These are phyloP conservation scores for Fraxinus sp. DNA, from an alignment of 305 asterid species.

Conservation along the genomic window DNA sequence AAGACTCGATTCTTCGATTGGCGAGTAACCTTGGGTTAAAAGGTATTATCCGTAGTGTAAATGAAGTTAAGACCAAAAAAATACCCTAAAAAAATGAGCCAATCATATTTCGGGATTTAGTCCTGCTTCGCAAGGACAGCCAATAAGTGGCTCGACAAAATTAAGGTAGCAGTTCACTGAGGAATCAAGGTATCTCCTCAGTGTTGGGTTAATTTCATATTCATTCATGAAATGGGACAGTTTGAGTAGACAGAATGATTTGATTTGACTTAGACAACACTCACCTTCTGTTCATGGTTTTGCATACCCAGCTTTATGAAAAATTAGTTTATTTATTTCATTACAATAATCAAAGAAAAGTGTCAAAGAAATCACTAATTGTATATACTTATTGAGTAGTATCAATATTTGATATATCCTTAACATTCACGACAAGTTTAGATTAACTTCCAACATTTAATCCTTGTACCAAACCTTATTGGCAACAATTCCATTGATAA, in stretches of 20 bases:
- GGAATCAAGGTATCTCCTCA: slow-evolving; percentile 27
- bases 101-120: slow-evolving; percentile 48
- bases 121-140: slow-evolving; percentile 56
- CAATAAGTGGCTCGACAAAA: slow-evolving; percentile 72
- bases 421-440: neutral
- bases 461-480: neutral
- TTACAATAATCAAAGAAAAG: neutral
- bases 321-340: neutral
- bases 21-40: slow-evolving; percentile 29
- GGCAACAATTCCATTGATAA: neutral
- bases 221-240: slow-evolving; percentile 35
- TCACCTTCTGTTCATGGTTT: slow-evolving; percentile 27
- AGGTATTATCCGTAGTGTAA: slow-evolving; percentile 43
- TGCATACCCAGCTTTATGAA: neutral
- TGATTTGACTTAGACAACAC: slow-evolving; percentile 33
- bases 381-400: neutral
- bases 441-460: neutral
- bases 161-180: slow-evolving; percentile 59
- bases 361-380: neutral
- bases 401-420: neutral
- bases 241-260: slow-evolving; percentile 46
- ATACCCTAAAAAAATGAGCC: slow-evolving; percentile 36
- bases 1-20: slow-evolving; percentile 21
- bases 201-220: slow-evolving; percentile 25
- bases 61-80: neutral